Evolutionary conservation across 225 moss, liverwort and hornwort genomes (phyloP).

Genomic region (Neckera pumila): DNA sequence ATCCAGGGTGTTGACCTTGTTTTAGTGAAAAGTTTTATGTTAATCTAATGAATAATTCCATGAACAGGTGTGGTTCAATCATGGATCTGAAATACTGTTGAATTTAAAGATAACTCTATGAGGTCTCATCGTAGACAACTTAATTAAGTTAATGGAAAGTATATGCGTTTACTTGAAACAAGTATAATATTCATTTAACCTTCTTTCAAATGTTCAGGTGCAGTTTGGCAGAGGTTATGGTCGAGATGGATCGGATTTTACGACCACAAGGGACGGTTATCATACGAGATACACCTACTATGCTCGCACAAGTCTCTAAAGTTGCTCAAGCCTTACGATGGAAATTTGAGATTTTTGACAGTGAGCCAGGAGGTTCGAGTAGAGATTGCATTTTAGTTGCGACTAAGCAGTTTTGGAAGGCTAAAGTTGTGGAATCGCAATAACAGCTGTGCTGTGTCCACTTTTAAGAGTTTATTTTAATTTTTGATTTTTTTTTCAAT

Average conservation of each 20-base stretch:
- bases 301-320: slow-evolving; percentile 24
- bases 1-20: not conserved
- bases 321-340: slow-evolving; percentile 26
- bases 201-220: slow-evolving; percentile 37
- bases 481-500: not conserved
- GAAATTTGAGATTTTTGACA: slow-evolving; percentile 34
- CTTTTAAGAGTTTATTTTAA: not conserved
- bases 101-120: not conserved
- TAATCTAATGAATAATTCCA: not conserved
- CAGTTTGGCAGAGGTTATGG: slow-evolving; percentile 48
- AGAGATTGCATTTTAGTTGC: slow-evolving; percentile 30
- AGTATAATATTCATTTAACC: not conserved
- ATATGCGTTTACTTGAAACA: not conserved
- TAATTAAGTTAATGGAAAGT: not conserved
- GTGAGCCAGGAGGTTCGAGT: slow-evolving; percentile 20
- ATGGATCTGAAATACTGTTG: not conserved
- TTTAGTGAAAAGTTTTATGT: not conserved
- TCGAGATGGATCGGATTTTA: slow-evolving; percentile 78
- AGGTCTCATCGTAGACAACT: not conserved
- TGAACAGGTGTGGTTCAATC: not conserved
- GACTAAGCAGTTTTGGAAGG: slow-evolving; percentile 32
- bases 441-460: not conserved
- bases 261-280: slow-evolving; percentile 55
- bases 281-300: slow-evolving; percentile 26
- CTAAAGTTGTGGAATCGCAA: slow-evolving; percentile 7